A percentile compares a stretch with the other conserved stretches of the same genome.
phyloP scores from a whole-genome alignment of 2,329 filamentous ascomycete species.

The Fonsecaea pugnacius region DNA sequence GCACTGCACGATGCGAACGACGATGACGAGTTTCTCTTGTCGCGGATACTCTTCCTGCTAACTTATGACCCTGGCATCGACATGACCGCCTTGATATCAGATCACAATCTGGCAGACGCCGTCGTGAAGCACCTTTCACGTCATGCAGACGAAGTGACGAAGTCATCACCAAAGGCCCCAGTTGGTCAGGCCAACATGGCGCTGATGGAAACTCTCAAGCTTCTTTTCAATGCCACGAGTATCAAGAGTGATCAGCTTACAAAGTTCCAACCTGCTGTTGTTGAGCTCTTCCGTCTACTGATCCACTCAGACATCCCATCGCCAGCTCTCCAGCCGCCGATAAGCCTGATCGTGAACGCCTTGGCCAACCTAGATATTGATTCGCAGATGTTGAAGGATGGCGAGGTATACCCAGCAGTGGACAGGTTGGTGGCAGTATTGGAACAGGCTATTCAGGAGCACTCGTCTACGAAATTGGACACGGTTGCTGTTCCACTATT shows the following conservation, averaged over 20 bases:
- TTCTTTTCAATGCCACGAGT: conserved; percentile 86
- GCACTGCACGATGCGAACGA: conserved; percentile 72
- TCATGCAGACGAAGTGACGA: conserved; percentile 63
- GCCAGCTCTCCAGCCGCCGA: conserved; percentile 73
- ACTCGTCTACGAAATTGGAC: conserved; percentile 73
- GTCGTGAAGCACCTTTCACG: conserved; percentile 72
- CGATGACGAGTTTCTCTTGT: conserved; percentile 84
- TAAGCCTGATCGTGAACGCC: conserved; percentile 75
- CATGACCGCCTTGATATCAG: conserved; percentile 66
- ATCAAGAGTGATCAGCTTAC: conserved; percentile 66
- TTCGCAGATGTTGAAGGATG: conserved; percentile 60
- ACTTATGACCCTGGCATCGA: conserved; percentile 77
- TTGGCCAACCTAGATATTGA: conserved; percentile 73
- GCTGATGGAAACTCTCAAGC: conserved; percentile 79
- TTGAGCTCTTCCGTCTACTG: conserved; percentile 72
- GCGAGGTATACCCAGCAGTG: conserved; percentile 63
- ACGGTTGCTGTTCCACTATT: conserved; percentile 71
- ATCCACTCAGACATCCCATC: conserved; percentile 61
- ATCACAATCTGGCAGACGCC: conserved; percentile 68
- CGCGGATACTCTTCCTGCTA: conserved; percentile 77
- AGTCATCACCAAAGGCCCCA: conserved; percentile 42
- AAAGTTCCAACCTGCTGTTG: conserved; percentile 70
- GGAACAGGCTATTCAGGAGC: conserved; percentile 65
- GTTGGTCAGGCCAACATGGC: conserved; percentile 65
- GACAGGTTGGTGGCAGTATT: conserved; percentile 73